These are phyloP conservation scores for Pisolithus marmoratus DNA, from an alignment of 768 basidiomycete genomes.

Conservation along the genomic window DNA sequence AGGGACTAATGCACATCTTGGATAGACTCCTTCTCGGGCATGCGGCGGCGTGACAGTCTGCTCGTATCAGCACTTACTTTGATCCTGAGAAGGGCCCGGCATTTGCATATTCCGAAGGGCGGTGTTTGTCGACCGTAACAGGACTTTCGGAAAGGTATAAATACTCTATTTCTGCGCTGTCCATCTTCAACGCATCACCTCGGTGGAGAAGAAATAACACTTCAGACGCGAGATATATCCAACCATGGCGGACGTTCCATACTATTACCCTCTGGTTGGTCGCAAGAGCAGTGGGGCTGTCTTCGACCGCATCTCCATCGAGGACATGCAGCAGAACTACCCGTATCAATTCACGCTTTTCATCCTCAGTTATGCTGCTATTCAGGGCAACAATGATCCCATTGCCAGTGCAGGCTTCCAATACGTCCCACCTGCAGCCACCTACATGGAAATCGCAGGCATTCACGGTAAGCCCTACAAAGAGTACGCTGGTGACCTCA, in stretches of 20 bases:
- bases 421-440: conserved; percentile 2
- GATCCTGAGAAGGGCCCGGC: too few species aligned
- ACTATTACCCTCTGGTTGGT: conserved; percentile 18
- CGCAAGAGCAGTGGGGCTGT: conserved; percentile 8
- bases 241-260: not conserved
- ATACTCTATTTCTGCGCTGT: too few species aligned
- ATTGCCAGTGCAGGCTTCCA: not conserved
- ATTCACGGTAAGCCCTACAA: conserved; percentile 16
- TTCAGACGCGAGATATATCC: too few species aligned
- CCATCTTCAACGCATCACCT: too few species aligned
- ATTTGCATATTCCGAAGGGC: too few species aligned
- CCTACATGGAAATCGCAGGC: conserved; percentile 20
- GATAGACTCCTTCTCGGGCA: too few species aligned
- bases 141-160: too few species aligned
- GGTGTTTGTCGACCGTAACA: too few species aligned
- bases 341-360: conserved; percentile 24
- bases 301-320: conserved; percentile 20
- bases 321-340: conserved; percentile 12
- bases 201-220: too few species aligned
- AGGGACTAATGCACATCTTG: too few species aligned
- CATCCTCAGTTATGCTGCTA: conserved; percentile 14
- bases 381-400: conserved; percentile 4
- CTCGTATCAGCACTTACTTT: too few species aligned
- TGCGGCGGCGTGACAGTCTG: too few species aligned
- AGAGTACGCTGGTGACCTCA: conserved; percentile 20